Percentiles rank a stretch among this genome's conserved stretches.
phyloP scores from a whole-genome alignment of 768 basidiomycete species.

The Phaeotremella fagi region DNA sequence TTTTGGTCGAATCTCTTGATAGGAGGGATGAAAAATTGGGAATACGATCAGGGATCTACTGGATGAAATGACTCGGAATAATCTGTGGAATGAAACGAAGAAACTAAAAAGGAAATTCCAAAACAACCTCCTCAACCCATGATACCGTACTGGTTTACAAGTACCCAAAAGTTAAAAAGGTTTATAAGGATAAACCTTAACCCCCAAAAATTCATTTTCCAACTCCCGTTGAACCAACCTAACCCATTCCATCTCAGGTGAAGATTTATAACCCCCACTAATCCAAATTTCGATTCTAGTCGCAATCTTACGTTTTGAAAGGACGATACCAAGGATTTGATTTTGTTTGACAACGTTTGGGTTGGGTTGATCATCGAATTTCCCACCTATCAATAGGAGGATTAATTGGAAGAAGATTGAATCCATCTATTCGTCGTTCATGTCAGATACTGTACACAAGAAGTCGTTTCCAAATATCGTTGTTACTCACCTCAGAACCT shows the following conservation, averaged over 20 bases:
- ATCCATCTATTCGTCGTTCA: too few relatives aligned
- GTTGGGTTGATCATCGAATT: neutral
- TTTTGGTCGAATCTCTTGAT: too few relatives aligned
- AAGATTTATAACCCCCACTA: conserved; percentile 5
- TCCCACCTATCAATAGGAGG: conserved; percentile 17
- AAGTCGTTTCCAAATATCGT: neutral
- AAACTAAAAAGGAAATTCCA: too few relatives aligned
- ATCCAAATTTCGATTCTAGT: conserved; percentile 39
- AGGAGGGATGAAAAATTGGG: too few relatives aligned
- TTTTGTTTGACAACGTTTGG: neutral
- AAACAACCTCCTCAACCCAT: neutral
- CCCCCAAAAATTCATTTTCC: neutral
- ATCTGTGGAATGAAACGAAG: too few relatives aligned
- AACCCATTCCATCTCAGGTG: conserved; percentile 15
- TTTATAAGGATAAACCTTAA: conserved; percentile 14
- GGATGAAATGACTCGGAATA: too few relatives aligned
- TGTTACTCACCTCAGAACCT: conserved; percentile 9
- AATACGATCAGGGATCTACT: too few relatives aligned
- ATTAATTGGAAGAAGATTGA: conserved; percentile 28
- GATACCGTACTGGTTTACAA: neutral
- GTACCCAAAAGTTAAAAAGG: neutral
- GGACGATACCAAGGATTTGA: conserved; percentile 8
- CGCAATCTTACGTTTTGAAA: conserved; percentile 9
- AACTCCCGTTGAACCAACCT: conserved; percentile 5
- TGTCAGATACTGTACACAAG: too few relatives aligned